Percentiles rank a stretch among this genome's conserved stretches.
These are phyloP conservation scores for Ampelocalamus luodianensis DNA, from an alignment of 176 grass and related monocot genomes.

Conservation along the genomic window DNA sequence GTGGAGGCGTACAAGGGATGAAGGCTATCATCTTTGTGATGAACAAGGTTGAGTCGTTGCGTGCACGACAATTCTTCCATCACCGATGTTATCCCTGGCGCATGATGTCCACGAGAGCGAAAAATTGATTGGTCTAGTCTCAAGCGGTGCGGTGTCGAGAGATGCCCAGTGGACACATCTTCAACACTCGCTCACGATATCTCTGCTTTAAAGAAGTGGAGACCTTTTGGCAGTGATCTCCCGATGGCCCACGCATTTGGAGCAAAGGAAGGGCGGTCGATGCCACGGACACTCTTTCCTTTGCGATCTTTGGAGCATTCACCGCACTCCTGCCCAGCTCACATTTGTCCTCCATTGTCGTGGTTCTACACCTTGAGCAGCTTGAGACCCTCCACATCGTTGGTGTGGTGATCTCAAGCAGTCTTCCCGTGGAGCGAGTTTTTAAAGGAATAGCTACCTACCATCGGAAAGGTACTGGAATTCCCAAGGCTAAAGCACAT, in stretches of 20 bases:
- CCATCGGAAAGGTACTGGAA: background rate
- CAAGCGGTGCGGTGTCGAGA: background rate
- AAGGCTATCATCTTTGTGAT: background rate
- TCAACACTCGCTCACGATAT: fast-evolving
- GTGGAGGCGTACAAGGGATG: background rate
- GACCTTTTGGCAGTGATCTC: background rate
- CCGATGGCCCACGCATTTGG: background rate
- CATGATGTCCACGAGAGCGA: too few relatives aligned
- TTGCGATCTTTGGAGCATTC: background rate
- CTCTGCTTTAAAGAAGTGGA: fast-evolving
- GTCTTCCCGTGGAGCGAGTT: background rate
- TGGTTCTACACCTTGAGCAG: background rate
- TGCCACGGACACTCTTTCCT: fast-evolving
- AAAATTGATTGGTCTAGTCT: fast-evolving
- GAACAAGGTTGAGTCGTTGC: background rate
- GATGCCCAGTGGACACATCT: background rate
- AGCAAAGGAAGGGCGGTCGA: fast-evolving
- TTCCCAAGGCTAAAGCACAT: conserved; percentile 33
- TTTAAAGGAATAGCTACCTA: background rate
- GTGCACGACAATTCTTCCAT: background rate
- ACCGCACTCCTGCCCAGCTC: background rate
- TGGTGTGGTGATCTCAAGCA: background rate
- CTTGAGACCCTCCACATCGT: background rate
- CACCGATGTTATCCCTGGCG: background rate
- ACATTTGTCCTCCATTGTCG: background rate